Evolutionary conservation across 352 stramenopile genomes (phyloP).

Genomic region (Globisporangium recalcitrans): DNA sequence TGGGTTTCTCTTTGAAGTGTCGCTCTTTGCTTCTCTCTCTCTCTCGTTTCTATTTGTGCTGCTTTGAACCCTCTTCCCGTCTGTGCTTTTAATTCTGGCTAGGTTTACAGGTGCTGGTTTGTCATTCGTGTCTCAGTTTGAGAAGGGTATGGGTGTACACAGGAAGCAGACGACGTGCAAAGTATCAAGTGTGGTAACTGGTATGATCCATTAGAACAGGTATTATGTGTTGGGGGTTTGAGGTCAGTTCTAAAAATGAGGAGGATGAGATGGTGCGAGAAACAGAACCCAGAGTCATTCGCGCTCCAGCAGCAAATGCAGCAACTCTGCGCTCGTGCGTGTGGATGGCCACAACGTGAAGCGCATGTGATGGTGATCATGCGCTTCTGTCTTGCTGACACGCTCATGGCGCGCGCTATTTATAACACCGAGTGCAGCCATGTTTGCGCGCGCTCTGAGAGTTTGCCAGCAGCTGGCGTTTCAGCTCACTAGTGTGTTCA

Average conservation of each 20-base stretch:
- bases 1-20: conserved; percentile 6
- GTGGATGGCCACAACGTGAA: no score
- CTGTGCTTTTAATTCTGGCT: background rate
- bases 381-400: no score
- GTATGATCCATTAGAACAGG: background rate
- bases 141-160: background rate
- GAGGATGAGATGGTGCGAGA: conserved; percentile 8
- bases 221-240: background rate
- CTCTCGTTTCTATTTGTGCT: conserved; percentile 10
- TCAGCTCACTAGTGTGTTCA: no score
- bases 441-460: background rate
- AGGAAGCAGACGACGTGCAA: background rate
- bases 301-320: no score
- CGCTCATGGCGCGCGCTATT: no score
- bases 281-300: background rate
- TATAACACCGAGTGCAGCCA: conserved; percentile 1
- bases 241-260: conserved; percentile 11
- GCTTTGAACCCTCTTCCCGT: conserved; percentile 1
- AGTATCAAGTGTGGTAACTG: background rate
- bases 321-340: no score
- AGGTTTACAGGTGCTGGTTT: background rate
- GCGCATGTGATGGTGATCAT: no score
- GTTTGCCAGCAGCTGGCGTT: conserved; percentile 2
- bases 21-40: background rate
- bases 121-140: background rate